These are phyloP conservation scores for Auricularia cornea DNA, from an alignment of 768 basidiomycete genomes.

Conservation along the genomic window DNA sequence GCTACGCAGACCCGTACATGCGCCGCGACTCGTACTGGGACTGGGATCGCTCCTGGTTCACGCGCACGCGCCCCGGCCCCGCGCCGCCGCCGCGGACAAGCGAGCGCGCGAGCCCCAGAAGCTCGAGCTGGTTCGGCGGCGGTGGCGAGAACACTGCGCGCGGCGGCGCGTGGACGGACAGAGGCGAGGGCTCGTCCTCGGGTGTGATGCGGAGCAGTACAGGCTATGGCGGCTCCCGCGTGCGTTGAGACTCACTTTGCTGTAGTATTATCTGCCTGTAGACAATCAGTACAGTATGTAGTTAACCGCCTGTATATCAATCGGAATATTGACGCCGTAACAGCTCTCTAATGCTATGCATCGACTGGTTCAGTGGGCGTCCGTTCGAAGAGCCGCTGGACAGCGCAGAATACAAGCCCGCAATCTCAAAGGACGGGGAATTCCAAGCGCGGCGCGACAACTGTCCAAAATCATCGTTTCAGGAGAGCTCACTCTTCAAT, in stretches of 20 bases:
- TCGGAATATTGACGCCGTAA: no score
- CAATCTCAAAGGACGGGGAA: no score
- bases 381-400: no score
- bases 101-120: conserved; percentile 18
- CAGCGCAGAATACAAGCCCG: no score
- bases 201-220: conserved; percentile 70
- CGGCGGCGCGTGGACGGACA: conserved; percentile 31
- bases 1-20: conserved; percentile 8
- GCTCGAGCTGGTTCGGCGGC: conserved; percentile 18
- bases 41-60: conserved; percentile 31
- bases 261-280: background rate
- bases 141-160: conserved; percentile 2
- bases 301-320: no score
- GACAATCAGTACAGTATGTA: background rate
- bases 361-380: no score
- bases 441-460: no score
- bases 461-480: no score
- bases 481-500: no score
- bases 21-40: conserved; percentile 5
- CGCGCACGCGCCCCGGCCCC: conserved; percentile 43
- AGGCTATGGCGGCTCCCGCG: conserved; percentile 70
- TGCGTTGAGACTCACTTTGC: conserved; percentile 39
- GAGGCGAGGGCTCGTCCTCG: conserved; percentile 63
- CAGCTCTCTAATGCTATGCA: no score
- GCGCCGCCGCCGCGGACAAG: conserved; percentile 4